Conservation (phyloP, 208 protist genomes). For the Crithidia brevicula region DNA sequence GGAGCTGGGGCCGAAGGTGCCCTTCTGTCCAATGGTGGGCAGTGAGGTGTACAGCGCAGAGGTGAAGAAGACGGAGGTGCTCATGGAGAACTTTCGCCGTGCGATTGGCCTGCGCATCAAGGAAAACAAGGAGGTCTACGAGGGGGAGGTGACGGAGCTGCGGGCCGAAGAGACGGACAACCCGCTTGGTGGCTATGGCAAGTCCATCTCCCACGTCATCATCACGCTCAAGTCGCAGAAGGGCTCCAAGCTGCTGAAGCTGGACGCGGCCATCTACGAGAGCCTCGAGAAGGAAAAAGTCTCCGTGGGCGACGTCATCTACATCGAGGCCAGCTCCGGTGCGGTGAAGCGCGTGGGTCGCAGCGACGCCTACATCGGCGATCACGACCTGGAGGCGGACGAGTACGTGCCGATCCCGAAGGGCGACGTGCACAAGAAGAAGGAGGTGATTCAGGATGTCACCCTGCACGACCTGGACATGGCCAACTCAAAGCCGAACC, state of each 20-base stretch:
- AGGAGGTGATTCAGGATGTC: slow-evolving; percentile 99
- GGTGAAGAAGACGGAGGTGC: slow-evolving; percentile 99
- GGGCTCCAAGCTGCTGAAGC: slow-evolving; percentile 98
- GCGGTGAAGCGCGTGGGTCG: slow-evolving; percentile 97
- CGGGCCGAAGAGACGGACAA: slow-evolving; percentile 99
- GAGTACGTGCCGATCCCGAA: slow-evolving; percentile 99
- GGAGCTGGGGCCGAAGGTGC: slow-evolving; percentile 99
- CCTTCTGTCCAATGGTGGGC: slow-evolving; percentile 99
- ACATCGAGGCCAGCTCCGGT: slow-evolving; percentile 99
- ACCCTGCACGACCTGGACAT: slow-evolving; percentile 99
- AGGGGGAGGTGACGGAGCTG: slow-evolving; percentile 99
- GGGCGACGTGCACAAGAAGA: slow-evolving; percentile 99
- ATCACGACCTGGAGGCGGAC: slow-evolving; percentile 98
- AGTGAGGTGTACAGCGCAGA: slow-evolving; percentile 99
- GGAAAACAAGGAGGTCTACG: slow-evolving; percentile 99
- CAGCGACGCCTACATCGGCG: slow-evolving; percentile 96
- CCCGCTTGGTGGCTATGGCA: slow-evolving; percentile 97
- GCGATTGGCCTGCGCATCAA: slow-evolving; percentile 99
- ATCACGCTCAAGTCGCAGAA: slow-evolving; percentile 99
- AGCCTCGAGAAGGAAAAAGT: slow-evolving; percentile 99
- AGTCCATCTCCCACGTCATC: slow-evolving; percentile 98
- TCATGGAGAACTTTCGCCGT: slow-evolving; percentile 99
- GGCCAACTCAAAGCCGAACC: slow-evolving; percentile 98
- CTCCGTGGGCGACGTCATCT: slow-evolving; percentile 99
- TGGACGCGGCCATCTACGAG: slow-evolving; percentile 99